Evolutionary conservation across 331 rosid species (phyloP).

Genomic region (Ulmus americana): DNA sequence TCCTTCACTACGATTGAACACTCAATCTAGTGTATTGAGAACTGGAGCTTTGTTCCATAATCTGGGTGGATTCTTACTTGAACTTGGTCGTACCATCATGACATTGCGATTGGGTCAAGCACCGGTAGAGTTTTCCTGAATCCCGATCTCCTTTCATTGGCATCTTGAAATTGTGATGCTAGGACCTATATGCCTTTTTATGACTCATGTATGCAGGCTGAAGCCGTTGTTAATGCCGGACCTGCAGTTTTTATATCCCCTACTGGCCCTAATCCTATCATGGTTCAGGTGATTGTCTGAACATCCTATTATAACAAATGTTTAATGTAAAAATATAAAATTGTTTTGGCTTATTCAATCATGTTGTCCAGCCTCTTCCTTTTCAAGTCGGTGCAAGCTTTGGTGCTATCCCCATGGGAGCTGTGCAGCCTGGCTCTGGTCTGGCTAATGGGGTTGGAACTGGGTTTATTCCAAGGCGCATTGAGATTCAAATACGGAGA

Average conservation of each 20-base stretch:
- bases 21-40: slow-evolving; percentile 59
- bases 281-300: slow-evolving; percentile 75
- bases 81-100: slow-evolving; percentile 95
- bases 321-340: slow-evolving; percentile 24
- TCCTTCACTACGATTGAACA: slow-evolving; percentile 45
- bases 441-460: slow-evolving; percentile 61
- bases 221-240: slow-evolving; percentile 91
- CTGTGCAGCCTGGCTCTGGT: slow-evolving; percentile 63
- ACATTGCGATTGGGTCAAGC: slow-evolving; percentile 86
- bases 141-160: slow-evolving; percentile 17
- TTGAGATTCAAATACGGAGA: slow-evolving; percentile 91
- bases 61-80: slow-evolving; percentile 86
- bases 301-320: slow-evolving; percentile 8
- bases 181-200: slow-evolving; percentile 24
- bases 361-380: slow-evolving; percentile 77
- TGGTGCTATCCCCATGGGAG: slow-evolving; percentile 70
- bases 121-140: slow-evolving; percentile 50
- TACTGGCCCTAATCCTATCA: slow-evolving; percentile 83
- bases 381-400: slow-evolving; percentile 66
- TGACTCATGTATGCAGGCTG: slow-evolving; percentile 53
- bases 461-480: slow-evolving; percentile 74
- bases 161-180: slow-evolving; percentile 20
- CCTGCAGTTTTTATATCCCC: slow-evolving; percentile 95
- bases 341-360: slow-evolving; percentile 37
- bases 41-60: slow-evolving; percentile 64